phyloP scores from a whole-genome alignment of 148 eudicot species.

The Fagopyrum esculentum region DNA sequence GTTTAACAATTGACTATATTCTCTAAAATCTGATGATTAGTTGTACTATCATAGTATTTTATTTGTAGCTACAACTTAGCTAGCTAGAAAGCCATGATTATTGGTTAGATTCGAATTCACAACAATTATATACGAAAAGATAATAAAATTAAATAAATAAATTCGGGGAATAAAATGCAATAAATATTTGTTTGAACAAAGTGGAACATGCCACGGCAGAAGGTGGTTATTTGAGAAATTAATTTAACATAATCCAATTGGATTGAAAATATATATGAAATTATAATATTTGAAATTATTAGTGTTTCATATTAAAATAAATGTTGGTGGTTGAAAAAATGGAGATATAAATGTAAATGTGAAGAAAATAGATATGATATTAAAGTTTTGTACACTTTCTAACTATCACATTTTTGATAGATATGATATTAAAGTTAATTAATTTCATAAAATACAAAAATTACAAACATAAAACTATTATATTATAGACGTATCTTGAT shows the following conservation, averaged over 20 bases:
- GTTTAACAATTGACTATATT: background rate
- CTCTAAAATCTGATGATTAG: background rate
- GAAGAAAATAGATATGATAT: too few relatives aligned
- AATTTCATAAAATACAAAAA: too few relatives aligned
- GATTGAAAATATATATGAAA: too few relatives aligned
- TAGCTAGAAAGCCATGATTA: background rate
- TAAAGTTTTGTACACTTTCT: too few relatives aligned
- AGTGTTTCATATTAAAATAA: background rate
- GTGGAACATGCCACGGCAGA: background rate
- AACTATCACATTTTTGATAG: too few relatives aligned
- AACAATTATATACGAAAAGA: background rate
- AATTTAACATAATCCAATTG: background rate
- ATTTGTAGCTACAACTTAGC: background rate
- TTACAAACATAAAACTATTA: too few relatives aligned
- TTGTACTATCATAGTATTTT: background rate
- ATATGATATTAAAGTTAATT: too few relatives aligned
- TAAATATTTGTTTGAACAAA: background rate
- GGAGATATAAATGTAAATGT: too few relatives aligned
- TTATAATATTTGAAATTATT: too few relatives aligned
- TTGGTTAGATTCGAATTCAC: constrained; percentile 2
- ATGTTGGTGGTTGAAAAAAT: background rate
- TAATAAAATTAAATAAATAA: background rate
- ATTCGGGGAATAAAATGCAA: background rate
- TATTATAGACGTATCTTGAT: too few relatives aligned
- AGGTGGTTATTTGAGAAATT: background rate